These are phyloP conservation scores for Thraustotheca clavata DNA, from an alignment of 352 stramenopile species.

Conservation along the genomic window DNA sequence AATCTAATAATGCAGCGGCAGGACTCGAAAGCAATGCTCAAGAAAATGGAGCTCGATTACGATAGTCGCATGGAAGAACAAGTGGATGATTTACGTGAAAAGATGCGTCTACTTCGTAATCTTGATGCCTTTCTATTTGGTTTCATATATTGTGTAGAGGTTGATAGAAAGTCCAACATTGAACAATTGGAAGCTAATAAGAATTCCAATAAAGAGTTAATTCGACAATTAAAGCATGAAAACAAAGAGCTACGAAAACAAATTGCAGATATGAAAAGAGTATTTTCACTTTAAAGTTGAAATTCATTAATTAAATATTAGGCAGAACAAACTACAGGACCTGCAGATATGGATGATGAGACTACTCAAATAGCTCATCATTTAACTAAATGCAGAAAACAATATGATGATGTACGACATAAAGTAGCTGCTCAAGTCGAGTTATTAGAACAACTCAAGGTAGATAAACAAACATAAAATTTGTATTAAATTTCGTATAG, in stretches of 20 bases:
- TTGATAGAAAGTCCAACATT: conserved; percentile 82
- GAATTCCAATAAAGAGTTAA: conserved; percentile 86
- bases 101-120: conserved; percentile 77
- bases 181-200: conserved; percentile 81
- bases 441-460: conserved; percentile 77
- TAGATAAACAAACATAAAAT: conserved; percentile 24
- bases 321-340: conserved; percentile 1
- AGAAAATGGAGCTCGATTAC: conserved; percentile 72
- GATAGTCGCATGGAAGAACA: conserved; percentile 78
- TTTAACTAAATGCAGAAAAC: conserved; percentile 64
- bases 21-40: conserved; percentile 31
- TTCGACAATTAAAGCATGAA: conserved; percentile 76
- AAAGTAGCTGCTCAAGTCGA: conserved; percentile 60
- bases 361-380: conserved; percentile 39
- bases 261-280: conserved; percentile 65
- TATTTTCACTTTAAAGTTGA: background rate
- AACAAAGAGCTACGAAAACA: conserved; percentile 86
- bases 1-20: conserved; percentile 22
- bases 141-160: conserved; percentile 33
- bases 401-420: conserved; percentile 70
- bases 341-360: conserved; percentile 41
- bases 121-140: no score
- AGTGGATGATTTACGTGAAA: conserved; percentile 71
- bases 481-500: conserved; percentile 10
- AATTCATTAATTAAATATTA: background rate